A percentile compares a stretch with the other conserved stretches of the same genome.
phyloP scores from a whole-genome alignment of 1,284 basidiomycete species.

The Lignosus rhinocerotis region DNA sequence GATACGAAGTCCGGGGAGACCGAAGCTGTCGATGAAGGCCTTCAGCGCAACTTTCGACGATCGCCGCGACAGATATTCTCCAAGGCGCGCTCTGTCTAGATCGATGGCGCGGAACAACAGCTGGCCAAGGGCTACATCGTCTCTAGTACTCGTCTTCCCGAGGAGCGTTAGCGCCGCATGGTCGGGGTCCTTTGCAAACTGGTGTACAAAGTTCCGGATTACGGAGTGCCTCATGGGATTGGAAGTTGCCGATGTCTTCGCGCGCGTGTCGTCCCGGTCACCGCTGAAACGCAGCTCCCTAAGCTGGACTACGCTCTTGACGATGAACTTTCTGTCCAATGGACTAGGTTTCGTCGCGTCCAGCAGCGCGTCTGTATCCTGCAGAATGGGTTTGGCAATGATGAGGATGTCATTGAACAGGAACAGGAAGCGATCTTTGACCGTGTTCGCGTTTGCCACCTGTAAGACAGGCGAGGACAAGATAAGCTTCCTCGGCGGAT shows the following conservation, averaged over 20 bases:
- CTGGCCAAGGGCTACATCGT: slow-evolving; percentile 73
- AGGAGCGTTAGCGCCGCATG: slow-evolving; percentile 68
- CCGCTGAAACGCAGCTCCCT: slow-evolving; percentile 68
- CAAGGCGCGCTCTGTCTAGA: slow-evolving; percentile 82
- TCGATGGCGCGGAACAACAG: slow-evolving; percentile 85
- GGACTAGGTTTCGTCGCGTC: slow-evolving; percentile 64
- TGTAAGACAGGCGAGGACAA: slow-evolving; percentile 88
- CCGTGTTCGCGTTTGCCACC: slow-evolving; percentile 89
- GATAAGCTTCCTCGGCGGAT: slow-evolving; percentile 84
- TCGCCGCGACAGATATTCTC: slow-evolving; percentile 76
- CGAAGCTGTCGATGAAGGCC: slow-evolving; percentile 86
- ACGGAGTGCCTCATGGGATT: slow-evolving; percentile 53
- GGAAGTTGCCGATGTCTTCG: slow-evolving; percentile 39
- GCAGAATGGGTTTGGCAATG: slow-evolving; percentile 73
- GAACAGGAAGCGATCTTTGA: slow-evolving; percentile 96
- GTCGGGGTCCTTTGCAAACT: slow-evolving; percentile 77
- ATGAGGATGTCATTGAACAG: slow-evolving; percentile 94
- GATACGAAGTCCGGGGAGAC: slow-evolving; percentile 79
- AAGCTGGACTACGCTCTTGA: slow-evolving; percentile 86
- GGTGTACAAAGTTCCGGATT: slow-evolving; percentile 69
- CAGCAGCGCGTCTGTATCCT: slow-evolving; percentile 60
- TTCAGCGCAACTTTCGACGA: slow-evolving; percentile 75
- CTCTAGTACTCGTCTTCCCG: slow-evolving; percentile 52
- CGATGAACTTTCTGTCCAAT: slow-evolving; percentile 80
- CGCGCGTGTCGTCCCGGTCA: slow-evolving; percentile 59